Conservation (phyloP, 2,329 filamentous ascomycete genomes). For the Keithomyces neogunnii region DNA sequence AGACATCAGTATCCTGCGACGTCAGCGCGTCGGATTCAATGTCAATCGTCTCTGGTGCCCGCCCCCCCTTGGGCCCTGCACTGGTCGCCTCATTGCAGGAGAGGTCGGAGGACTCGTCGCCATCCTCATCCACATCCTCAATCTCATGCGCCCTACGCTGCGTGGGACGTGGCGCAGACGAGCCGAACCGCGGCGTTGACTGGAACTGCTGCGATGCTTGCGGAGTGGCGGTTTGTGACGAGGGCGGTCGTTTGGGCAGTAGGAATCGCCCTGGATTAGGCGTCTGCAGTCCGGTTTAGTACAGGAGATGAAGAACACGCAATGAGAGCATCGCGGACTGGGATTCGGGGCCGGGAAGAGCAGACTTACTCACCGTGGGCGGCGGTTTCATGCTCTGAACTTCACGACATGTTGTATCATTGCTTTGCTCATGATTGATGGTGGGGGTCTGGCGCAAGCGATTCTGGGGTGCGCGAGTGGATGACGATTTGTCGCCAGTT, state of each 20-base stretch:
- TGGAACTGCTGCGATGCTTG: slow-evolving; percentile 23
- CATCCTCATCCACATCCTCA: slow-evolving; percentile 25
- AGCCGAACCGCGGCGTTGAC: slow-evolving; percentile 30
- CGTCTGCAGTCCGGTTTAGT: slow-evolving; percentile 20
- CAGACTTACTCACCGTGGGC: background rate
- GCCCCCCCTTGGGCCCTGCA: background rate
- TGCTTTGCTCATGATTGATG: background rate
- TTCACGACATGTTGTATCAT: background rate
- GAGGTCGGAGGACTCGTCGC: slow-evolving; percentile 1
- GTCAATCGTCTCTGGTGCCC: slow-evolving; percentile 12
- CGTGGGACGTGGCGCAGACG: slow-evolving; percentile 19
- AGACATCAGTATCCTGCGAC: background rate
- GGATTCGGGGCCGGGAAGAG: background rate
- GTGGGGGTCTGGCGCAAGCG: too few relatives aligned
- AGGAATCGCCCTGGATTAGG: slow-evolving; percentile 31
- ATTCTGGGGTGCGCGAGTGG: too few relatives aligned
- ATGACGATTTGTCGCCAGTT: too few relatives aligned
- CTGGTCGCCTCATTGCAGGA: background rate
- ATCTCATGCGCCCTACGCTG: slow-evolving; percentile 18
- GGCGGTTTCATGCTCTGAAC: background rate
- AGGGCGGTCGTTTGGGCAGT: slow-evolving; percentile 23
- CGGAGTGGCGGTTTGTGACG: slow-evolving; percentile 22
- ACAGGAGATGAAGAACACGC: background rate
- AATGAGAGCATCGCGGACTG: background rate
- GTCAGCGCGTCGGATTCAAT: slow-evolving; percentile 2